These are phyloP conservation scores for Ascobolus immersus DNA, from an alignment of 495 filamentous ascomycete species.

Conservation along the genomic window DNA sequence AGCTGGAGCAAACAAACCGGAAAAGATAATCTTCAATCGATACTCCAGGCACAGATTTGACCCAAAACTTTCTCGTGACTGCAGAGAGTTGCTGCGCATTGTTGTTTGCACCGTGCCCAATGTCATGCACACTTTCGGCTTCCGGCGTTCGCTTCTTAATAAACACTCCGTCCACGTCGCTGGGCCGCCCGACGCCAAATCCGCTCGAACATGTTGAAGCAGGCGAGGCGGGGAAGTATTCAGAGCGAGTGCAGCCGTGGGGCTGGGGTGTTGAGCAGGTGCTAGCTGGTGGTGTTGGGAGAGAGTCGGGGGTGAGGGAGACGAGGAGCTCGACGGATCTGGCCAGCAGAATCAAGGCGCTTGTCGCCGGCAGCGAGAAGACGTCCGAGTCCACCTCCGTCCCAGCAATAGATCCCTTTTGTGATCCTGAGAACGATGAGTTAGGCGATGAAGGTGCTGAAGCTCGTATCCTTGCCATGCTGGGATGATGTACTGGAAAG, in stretches of 20 bases:
- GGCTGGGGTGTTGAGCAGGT: no score
- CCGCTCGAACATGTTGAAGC: not conserved
- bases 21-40: conserved; percentile 60
- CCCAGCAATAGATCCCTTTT: no score
- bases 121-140: conserved; percentile 15
- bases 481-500: no score
- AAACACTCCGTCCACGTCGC: conserved; percentile 21
- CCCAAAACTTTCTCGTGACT: conserved; percentile 75
- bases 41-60: conserved; percentile 58
- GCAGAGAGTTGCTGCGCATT: conserved; percentile 46
- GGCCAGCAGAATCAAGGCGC: conserved; percentile 57
- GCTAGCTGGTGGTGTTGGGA: conserved; percentile 50
- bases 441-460: no score
- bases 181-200: conserved; percentile 8
- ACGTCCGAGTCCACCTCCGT: conserved; percentile 37
- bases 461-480: no score
- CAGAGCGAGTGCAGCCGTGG: conserved; percentile 34
- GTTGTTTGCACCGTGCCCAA: conserved; percentile 35
- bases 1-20: conserved; percentile 24
- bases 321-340: conserved; percentile 48
- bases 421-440: no score
- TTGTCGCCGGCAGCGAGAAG: conserved; percentile 41
- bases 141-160: conserved; percentile 12
- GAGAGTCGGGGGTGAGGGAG: conserved; percentile 41
- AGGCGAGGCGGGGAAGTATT: conserved; percentile 1